Percentiles rank a stretch among this genome's conserved stretches.
phyloP scores from a whole-genome alignment of 805 yeast genomes.

The Jamesozyma gamospora region DNA sequence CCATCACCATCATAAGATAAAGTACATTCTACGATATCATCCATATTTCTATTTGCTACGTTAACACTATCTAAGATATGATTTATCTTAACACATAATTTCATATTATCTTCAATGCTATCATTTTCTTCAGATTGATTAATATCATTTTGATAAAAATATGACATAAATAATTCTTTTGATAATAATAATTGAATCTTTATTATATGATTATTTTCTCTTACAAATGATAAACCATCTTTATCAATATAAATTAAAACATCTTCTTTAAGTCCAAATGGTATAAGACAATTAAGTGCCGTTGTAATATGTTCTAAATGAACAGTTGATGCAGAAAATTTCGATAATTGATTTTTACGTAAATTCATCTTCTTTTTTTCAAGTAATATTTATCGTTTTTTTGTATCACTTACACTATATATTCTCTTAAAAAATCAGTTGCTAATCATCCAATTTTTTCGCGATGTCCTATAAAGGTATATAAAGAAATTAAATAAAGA shows the following conservation, averaged over 20 bases:
- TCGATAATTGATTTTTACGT: background rate
- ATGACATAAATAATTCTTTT: constrained; percentile 24
- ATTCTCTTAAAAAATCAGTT: too few relatives aligned
- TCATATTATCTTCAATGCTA: constrained; percentile 17
- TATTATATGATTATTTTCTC: constrained; percentile 37
- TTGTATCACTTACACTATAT: too few relatives aligned
- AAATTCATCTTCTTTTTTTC: background rate
- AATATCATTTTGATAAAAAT: constrained; percentile 13
- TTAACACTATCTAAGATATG: constrained; percentile 44
- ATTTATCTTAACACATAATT: constrained; percentile 35
- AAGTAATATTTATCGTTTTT: too few relatives aligned
- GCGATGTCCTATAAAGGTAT: too few relatives aligned
- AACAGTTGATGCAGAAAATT: constrained; percentile 38
- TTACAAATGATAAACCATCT: constrained; percentile 44
- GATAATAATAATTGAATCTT: constrained; percentile 29
- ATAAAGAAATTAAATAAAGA: too few relatives aligned
- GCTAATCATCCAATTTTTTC: too few relatives aligned
- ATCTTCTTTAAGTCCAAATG: constrained; percentile 32
- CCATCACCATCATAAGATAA: constrained; percentile 42
- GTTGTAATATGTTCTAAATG: constrained; percentile 38
- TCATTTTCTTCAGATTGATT: constrained; percentile 1
- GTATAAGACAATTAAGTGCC: constrained; percentile 35
- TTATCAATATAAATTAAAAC: constrained; percentile 35
- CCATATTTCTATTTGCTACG: constrained; percentile 29
- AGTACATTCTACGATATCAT: constrained; percentile 37